Evolutionary conservation across 345 rosid genomes (phyloP).

Genomic region (Eutrema yunnanense): DNA sequence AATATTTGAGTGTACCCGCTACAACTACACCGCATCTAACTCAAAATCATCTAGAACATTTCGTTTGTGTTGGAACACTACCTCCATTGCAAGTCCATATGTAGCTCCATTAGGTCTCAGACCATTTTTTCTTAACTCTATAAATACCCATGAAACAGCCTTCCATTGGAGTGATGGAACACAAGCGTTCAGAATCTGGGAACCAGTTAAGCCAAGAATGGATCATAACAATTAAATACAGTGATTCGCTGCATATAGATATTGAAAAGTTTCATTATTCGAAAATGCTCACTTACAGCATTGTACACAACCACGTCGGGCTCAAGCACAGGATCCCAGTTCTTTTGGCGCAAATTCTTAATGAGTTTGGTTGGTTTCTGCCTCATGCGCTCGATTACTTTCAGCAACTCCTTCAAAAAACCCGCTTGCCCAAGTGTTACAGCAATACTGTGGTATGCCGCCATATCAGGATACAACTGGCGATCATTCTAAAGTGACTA

Average conservation of each 20-base stretch:
- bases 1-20: neutral
- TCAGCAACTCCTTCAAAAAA: conserved; percentile 59
- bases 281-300: conserved; percentile 59
- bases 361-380: conserved; percentile 52
- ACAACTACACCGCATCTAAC: neutral
- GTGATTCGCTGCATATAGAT: neutral
- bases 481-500: conserved; percentile 56
- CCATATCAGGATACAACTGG: conserved; percentile 82
- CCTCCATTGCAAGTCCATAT: conserved; percentile 99
- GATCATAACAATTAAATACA: conserved; percentile 1
- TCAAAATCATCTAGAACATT: neutral
- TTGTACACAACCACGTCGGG: conserved; percentile 89
- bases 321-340: conserved; percentile 81
- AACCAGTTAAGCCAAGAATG: conserved; percentile 14
- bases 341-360: conserved; percentile 41
- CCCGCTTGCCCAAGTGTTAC: conserved; percentile 93
- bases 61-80: conserved; percentile 20
- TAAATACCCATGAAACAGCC: conserved; percentile 86
- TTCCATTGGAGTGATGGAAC: conserved; percentile 80
- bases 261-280: neutral
- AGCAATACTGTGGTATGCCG: conserved; percentile 74
- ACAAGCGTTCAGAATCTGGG: conserved; percentile 83
- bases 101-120: conserved; percentile 88
- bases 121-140: conserved; percentile 70
- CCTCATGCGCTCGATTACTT: conserved; percentile 72